phyloP scores from a whole-genome alignment of 1,284 basidiomycete genomes.

The Moesziomyces aphidis region DNA sequence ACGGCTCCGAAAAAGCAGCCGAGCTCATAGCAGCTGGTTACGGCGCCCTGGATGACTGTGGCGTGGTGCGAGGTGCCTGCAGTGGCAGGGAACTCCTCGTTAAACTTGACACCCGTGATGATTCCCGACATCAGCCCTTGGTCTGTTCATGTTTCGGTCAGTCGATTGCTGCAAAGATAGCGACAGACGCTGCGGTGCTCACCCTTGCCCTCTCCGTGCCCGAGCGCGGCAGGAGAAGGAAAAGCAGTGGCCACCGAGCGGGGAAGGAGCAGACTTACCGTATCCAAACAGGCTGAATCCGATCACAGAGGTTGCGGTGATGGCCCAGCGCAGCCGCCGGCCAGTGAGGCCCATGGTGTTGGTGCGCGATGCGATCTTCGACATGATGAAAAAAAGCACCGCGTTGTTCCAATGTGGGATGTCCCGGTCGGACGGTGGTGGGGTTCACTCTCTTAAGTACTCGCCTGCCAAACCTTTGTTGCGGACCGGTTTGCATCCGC shows the following conservation, averaged over 20 bases:
- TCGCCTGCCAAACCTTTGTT: no score
- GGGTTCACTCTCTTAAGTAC: no score
- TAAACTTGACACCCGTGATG: constrained; percentile 91
- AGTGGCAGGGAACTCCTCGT: constrained; percentile 49
- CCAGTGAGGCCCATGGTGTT: constrained; percentile 24
- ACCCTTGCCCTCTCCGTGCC: no score
- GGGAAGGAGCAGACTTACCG: constrained; percentile 6
- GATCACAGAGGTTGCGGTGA: constrained; percentile 9
- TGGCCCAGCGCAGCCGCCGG: constrained; percentile 7
- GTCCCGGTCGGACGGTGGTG: no score
- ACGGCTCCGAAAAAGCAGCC: constrained; percentile 33
- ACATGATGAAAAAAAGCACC: no score
- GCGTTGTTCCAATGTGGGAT: no score
- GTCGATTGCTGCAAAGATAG: no score
- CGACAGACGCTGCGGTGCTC: no score
- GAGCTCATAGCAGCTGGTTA: constrained; percentile 37
- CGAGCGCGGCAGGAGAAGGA: no score
- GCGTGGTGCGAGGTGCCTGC: constrained; percentile 6
- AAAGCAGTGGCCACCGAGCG: no score
- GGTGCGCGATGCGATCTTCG: constrained; percentile 2
- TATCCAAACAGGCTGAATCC: constrained; percentile 82
- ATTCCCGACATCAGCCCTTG: constrained; percentile 73
- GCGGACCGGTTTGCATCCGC: no score
- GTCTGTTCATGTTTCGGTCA: constrained; percentile 1
- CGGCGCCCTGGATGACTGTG: constrained; percentile 35